Evolutionary conservation across 306 rosid genomes (phyloP).

Genomic region (Trifolium pratense): DNA sequence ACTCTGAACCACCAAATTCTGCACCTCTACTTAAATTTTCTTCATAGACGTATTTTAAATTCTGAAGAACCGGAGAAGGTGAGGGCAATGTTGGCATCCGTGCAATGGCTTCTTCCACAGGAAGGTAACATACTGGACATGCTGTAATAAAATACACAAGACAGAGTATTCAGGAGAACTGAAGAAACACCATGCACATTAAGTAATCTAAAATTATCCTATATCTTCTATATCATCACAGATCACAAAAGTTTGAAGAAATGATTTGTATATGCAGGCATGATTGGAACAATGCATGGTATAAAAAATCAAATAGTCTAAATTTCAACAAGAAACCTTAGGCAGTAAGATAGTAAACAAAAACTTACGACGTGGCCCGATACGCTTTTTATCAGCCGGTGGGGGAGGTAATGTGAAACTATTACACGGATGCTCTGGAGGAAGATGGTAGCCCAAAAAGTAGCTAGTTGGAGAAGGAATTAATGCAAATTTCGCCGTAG

Average conservation of each 20-base stretch:
- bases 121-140: conserved; percentile 95
- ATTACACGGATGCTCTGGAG: conserved; percentile 87
- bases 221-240: not conserved
- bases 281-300: not conserved
- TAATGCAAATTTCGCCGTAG: conserved; percentile 36
- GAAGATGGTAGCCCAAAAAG: conserved; percentile 85
- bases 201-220: conserved; percentile 15
- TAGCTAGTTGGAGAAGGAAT: conserved; percentile 70
- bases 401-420: conserved; percentile 87
- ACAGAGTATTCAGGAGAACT: conserved; percentile 39
- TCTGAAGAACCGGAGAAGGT: conserved; percentile 73
- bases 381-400: conserved; percentile 88
- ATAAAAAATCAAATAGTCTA: not conserved
- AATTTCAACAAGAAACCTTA: not conserved
- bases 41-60: conserved; percentile 66
- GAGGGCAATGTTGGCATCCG: conserved; percentile 80
- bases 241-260: conserved; percentile 3
- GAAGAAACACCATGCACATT: conserved; percentile 13
- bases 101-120: conserved; percentile 85
- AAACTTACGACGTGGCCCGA: conserved; percentile 89
- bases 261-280: conserved; percentile 6
- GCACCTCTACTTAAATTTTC: conserved; percentile 67
- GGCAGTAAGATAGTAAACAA: conserved; percentile 19
- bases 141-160: conserved; percentile 56
- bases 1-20: conserved; percentile 91